These are phyloP conservation scores for Exutisphaerella laricina DNA, from an alignment of 2,329 filamentous ascomycete species.

Conservation along the genomic window DNA sequence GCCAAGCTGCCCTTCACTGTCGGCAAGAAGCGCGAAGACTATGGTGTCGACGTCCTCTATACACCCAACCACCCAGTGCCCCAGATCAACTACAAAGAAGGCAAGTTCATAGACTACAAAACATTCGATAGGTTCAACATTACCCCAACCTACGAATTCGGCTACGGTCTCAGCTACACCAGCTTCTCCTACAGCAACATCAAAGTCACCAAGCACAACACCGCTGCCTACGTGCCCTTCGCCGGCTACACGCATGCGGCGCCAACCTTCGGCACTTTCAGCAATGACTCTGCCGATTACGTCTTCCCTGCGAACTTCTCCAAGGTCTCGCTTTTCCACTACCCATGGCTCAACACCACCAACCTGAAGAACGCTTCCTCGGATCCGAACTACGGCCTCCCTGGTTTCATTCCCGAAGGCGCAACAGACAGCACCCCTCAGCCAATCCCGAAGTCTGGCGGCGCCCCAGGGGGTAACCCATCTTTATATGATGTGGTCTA, in stretches of 20 bases:
- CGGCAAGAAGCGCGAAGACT: constrained; percentile 28
- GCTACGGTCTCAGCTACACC: constrained; percentile 60
- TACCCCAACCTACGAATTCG: constrained; percentile 46
- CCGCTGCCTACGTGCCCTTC: constrained; percentile 53
- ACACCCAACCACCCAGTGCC: constrained; percentile 37
- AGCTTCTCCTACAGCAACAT: constrained; percentile 69
- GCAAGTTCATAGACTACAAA: constrained; percentile 76
- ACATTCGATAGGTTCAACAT: constrained; percentile 39
- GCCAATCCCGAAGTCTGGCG: constrained; percentile 55
- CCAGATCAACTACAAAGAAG: constrained; percentile 42
- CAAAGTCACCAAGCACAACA: constrained; percentile 30
- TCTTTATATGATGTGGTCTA: constrained; percentile 63
- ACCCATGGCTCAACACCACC: constrained; percentile 62
- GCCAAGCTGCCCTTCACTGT: constrained; percentile 31
- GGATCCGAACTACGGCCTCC: constrained; percentile 56
- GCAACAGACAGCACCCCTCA: constrained; percentile 53
- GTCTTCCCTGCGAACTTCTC: constrained; percentile 59
- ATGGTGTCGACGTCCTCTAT: constrained; percentile 27
- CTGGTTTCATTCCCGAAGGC: constrained; percentile 55
- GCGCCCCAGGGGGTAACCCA: constrained; percentile 56
- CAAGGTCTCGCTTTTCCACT: constrained; percentile 53
- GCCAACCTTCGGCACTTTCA: constrained; percentile 58
- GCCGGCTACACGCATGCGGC: constrained; percentile 57
- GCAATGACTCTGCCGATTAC: constrained; percentile 46
- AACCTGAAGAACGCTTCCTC: constrained; percentile 51